Evolutionary conservation across 306 rosid genomes (phyloP).

Genomic region (Malus sylvestris): DNA sequence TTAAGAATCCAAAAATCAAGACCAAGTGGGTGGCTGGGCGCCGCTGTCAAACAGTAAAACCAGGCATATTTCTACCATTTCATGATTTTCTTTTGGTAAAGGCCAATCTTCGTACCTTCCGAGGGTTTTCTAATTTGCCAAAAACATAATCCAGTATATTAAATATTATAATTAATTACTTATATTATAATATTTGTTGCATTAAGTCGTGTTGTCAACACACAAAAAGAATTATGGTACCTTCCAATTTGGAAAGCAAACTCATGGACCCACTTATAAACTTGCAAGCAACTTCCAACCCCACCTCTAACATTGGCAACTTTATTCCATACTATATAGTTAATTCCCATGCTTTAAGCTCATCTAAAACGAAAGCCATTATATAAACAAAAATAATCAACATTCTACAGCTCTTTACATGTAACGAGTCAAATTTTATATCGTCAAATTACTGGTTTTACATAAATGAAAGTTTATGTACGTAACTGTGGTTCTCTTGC

Average conservation of each 20-base stretch:
- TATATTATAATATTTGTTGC: no score
- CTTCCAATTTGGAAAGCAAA: neutral
- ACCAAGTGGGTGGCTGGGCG: neutral
- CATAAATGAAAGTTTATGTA: no score
- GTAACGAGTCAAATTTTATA: no score
- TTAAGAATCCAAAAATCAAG: neutral
- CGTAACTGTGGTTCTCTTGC: no score
- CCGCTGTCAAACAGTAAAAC: neutral
- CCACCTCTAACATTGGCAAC: neutral
- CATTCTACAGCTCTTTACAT: no score
- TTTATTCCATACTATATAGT: neutral
- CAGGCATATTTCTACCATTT: neutral
- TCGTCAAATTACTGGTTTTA: no score
- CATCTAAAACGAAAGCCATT: neutral
- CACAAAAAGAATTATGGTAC: accelerated
- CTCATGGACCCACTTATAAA: neutral
- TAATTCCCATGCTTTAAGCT: neutral
- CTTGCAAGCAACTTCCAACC: neutral
- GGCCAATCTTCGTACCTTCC: neutral
- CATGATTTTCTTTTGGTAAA: neutral
- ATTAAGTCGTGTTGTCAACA: accelerated
- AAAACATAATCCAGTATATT: accelerated
- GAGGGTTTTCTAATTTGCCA: no score
- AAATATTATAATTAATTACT: accelerated
- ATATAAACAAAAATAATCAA: no score